These are phyloP conservation scores for Suhomyces sp. DNA, from an alignment of 805 yeast genomes.

Conservation along the genomic window DNA sequence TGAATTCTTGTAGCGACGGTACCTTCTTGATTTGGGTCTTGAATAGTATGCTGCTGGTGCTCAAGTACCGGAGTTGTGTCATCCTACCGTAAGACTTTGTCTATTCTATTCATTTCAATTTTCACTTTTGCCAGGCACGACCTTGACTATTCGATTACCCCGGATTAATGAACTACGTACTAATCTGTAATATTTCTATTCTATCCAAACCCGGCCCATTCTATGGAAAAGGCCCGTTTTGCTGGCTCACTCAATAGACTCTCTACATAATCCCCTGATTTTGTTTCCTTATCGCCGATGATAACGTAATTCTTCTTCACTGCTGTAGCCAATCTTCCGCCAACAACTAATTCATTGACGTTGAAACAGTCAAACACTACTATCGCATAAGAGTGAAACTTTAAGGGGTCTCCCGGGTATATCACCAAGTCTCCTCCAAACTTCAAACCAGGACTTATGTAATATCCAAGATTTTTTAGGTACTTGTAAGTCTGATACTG, in stretches of 20 bases:
- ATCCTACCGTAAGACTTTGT: background rate
- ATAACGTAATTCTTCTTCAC: constrained; percentile 84
- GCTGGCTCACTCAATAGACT: constrained; percentile 15
- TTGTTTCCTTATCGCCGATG: constrained; percentile 31
- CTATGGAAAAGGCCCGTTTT: constrained; percentile 63
- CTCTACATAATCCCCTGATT: constrained; percentile 2
- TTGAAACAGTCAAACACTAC: constrained; percentile 58
- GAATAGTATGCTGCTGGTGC: background rate
- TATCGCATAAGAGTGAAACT: constrained; percentile 84
- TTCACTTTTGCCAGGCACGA: background rate
- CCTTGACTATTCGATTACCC: background rate
- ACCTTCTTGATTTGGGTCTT: constrained; percentile 1
- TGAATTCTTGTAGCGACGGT: constrained; percentile 33
- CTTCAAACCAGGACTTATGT: constrained; percentile 77
- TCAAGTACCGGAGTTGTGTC: background rate
- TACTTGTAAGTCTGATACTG: constrained; percentile 28
- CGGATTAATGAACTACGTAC: background rate
- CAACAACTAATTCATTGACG: constrained; percentile 60
- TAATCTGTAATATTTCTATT: too few species aligned
- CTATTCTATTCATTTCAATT: background rate
- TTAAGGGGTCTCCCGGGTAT: constrained; percentile 91
- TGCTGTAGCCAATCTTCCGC: constrained; percentile 91
- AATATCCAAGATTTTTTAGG: constrained; percentile 47
- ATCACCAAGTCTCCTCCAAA: constrained; percentile 89
- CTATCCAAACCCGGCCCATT: constrained; percentile 98